phyloP scores from a whole-genome alignment of 371 early-diverging fungal genomes.

The Basidiobolus heterosporus region DNA sequence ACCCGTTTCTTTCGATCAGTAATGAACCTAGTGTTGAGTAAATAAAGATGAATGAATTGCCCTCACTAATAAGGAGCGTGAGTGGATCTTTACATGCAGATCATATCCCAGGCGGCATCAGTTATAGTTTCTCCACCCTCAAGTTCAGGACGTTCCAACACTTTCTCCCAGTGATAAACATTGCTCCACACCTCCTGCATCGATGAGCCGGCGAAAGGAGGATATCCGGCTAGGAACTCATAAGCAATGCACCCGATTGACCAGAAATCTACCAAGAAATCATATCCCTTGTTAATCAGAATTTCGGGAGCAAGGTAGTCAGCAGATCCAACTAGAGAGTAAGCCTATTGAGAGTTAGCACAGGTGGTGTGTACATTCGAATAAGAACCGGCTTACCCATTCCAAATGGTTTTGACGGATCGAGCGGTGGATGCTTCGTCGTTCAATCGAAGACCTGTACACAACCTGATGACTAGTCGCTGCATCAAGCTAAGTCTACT shows the following conservation, averaged over 20 bases:
- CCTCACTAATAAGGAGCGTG: too few relatives aligned
- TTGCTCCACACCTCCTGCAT: constrained; percentile 68
- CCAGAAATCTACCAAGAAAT: constrained; percentile 73
- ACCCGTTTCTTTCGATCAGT: constrained; percentile 25
- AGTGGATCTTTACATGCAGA: constrained; percentile 19
- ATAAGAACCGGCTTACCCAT: constrained; percentile 8
- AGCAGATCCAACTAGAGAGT: constrained; percentile 61
- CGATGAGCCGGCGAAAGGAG: constrained; percentile 63
- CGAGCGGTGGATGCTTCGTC: too few relatives aligned
- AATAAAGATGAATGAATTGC: background rate
- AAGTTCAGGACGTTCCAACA: constrained; percentile 53
- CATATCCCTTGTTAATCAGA: constrained; percentile 33
- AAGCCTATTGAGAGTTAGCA: constrained; percentile 16
- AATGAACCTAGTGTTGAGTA: constrained; percentile 22
- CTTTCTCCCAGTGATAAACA: constrained; percentile 57
- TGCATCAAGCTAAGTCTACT: constrained; percentile 8
- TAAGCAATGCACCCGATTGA: constrained; percentile 78
- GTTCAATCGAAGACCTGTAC: too few relatives aligned
- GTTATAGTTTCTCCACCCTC: constrained; percentile 44
- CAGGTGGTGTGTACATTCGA: constrained; percentile 9
- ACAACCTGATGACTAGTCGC: background rate
- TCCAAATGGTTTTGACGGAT: constrained; percentile 4
- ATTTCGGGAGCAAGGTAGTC: constrained; percentile 74
- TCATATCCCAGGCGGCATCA: constrained; percentile 55
- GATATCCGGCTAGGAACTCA: constrained; percentile 62